Percentiles rank a stretch among this genome's conserved stretches.
These are phyloP conservation scores for Fusarium nygamai DNA, from an alignment of 2,329 filamentous ascomycete species.

Conservation along the genomic window DNA sequence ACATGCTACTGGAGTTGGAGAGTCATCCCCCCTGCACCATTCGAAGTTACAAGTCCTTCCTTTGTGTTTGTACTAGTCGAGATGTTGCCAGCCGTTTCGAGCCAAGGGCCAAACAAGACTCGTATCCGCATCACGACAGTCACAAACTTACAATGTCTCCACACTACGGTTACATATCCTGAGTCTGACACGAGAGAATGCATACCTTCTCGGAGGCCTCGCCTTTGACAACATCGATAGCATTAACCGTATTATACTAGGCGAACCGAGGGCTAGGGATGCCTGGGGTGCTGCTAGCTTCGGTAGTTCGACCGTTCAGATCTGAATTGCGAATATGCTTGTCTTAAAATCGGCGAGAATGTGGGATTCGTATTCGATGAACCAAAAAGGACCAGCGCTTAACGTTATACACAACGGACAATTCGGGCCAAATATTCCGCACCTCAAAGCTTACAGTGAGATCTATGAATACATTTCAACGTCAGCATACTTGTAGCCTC, in stretches of 20 bases:
- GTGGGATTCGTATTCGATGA: background rate
- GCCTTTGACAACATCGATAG: background rate
- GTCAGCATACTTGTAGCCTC: background rate
- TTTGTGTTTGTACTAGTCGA: background rate
- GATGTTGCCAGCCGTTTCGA: background rate
- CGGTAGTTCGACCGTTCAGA: constrained; percentile 18
- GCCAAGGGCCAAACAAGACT: background rate
- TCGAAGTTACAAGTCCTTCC: background rate
- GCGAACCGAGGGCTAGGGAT: background rate
- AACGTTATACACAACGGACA: background rate
- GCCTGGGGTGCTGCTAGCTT: constrained; percentile 8
- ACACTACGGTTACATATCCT: background rate
- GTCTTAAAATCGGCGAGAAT: background rate
- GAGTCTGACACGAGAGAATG: background rate
- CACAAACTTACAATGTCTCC: background rate
- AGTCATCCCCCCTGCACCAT: background rate
- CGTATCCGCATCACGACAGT: background rate
- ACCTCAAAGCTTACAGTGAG: background rate
- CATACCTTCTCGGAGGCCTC: background rate
- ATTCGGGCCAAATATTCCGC: background rate
- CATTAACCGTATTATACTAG: background rate
- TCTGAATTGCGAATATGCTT: background rate
- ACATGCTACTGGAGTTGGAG: background rate
- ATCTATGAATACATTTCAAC: background rate
- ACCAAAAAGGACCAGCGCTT: background rate